Base-by-base conservation (phyloP, 495 filamentous ascomycete species). In the Glarea lozoyensis region DNA sequence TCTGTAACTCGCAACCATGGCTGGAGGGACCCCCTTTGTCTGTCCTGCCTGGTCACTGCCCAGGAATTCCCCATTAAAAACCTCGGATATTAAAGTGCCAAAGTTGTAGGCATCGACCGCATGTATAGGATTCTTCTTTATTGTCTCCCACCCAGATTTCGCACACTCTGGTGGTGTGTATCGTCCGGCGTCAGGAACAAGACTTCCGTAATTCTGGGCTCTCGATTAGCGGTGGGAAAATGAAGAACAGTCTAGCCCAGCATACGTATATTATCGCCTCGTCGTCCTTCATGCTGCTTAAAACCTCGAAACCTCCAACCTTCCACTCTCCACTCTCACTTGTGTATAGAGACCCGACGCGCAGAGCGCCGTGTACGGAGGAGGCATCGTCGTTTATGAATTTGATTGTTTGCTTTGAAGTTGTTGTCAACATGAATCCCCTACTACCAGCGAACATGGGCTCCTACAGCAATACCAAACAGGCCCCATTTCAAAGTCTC, bases 291-390 rank as follows among this genome's bases (percentile, higher is more conserved):
- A 95, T 82, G 16, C 85, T 94, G 63, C 90, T 96, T 27, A 97
- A 59, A 9, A 94, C 73, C 49, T 98, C 93, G 43, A 97, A 92
- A 7, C 92, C 92, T 3, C 84, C 88, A 2, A 98, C 65, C 59
- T 92, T 96, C 92, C 92, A 98, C 59, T 97, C 92, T 21, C 92
- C 92, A 62, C 92, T 95, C 59, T 97, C 89, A 59, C 86, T 84
- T 11, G 81, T 86, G 57, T 82, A 97, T 50, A 98, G 73, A 0
- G 90, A 94, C 2, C 86, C 84, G 16, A 82, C 78, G 41, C 86
- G 76, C 20, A 97, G 68, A 46, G 75, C 86, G 27, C 89, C 92
- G 53, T 98, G 92, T 3, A 97, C 78, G 0, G 88, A 94, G 3
- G 81, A 70, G 2, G 90, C 92, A 51, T 97, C 93, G 25, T 85